Base-by-base conservation (phyloP, 305 asterid species). In the Rubia peregrina region DNA sequence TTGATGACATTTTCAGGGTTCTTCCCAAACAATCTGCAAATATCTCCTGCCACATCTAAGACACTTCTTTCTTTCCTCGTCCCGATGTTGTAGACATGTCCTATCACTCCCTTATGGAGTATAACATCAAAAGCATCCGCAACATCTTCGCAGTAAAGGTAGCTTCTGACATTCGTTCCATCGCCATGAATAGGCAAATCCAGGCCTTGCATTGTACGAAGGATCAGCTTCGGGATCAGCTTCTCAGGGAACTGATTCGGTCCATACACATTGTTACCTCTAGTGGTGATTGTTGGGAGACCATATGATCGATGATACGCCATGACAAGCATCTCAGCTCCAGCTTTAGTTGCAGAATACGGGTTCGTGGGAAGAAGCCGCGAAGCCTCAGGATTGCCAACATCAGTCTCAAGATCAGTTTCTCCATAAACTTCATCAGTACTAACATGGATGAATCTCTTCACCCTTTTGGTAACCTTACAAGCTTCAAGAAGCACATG, bases 311-410 rank as follows among this genome's bases (percentile, higher is more conserved):
- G 30, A 22, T 57, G 63, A 57, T 57, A 57, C 30, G 63, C 63
- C 63, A 57, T 57, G 6, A 57, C 38, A 9, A 57, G 63, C 63
- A 57, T 57, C 63, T 57, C 63, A 57, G 63, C 63, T 22, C 63
- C 63, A n/a, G 63, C 63, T 21, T 57, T 57, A 0, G 63, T 57
- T 9, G 63, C 63, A 0, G 63, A 57, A 22, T 57, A 57, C 36
- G 38, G 63, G 63, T 57, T 57, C 0, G 63, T 57, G 36, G 63
- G 63, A 22, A 57, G 63, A 57, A 57, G 63, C 63, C 30, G 63
- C 16, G 36, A 57, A 57, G 63, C 63, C 13, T 57, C 63, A 11
- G 63, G 63, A 22, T 57, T 57, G 38, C 63, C 63, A 9, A 57
- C 63, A 22, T 57, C 63, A 9, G 63, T 57, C 8, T 57, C 63